Evolutionary conservation across 805 yeast species (phyloP).

Genomic region (Candida orba): DNA sequence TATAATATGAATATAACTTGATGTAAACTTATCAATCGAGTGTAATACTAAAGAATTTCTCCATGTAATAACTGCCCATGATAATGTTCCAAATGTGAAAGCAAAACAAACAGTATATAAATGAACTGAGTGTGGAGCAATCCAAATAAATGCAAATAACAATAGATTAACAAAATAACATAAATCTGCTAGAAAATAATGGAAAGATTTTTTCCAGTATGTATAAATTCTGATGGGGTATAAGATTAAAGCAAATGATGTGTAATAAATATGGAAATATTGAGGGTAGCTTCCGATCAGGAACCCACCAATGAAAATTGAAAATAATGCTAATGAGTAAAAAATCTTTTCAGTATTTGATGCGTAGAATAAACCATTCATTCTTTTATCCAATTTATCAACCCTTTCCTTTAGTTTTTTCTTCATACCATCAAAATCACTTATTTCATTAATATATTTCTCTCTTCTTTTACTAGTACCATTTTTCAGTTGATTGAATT

Average conservation of each 20-base stretch:
- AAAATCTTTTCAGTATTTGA: conserved; percentile 68
- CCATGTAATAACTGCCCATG: conserved; percentile 96
- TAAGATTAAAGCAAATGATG: conserved; percentile 48
- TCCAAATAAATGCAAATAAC: conserved; percentile 70
- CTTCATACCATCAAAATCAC: conserved; percentile 22
- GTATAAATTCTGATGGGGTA: conserved; percentile 84
- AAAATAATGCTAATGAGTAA: conserved; percentile 64
- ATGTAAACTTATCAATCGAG: conserved; percentile 85
- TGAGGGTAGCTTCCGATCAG: conserved; percentile 73
- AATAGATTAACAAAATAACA: conserved; percentile 85
- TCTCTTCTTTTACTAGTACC: conserved; percentile 16
- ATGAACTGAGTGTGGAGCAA: conserved; percentile 63
- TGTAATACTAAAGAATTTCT: conserved; percentile 88
- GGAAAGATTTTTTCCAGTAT: conserved; percentile 71
- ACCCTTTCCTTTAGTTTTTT: conserved; percentile 23
- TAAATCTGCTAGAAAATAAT: conserved; percentile 84
- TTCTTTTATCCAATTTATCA: conserved; percentile 31
- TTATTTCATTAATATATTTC: conserved; percentile 14
- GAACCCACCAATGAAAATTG: conserved; percentile 65
- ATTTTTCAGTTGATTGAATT: conserved; percentile 15
- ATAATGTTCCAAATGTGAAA: conserved; percentile 78
- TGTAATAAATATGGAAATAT: conserved; percentile 70
- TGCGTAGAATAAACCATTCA: conserved; percentile 32
- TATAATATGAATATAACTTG: conserved; percentile 82
- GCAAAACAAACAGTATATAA: conserved; percentile 81